Evolutionary conservation across 2,329 filamentous ascomycete genomes (phyloP).

Genomic region (Pseudophaeomoniella oleicola): DNA sequence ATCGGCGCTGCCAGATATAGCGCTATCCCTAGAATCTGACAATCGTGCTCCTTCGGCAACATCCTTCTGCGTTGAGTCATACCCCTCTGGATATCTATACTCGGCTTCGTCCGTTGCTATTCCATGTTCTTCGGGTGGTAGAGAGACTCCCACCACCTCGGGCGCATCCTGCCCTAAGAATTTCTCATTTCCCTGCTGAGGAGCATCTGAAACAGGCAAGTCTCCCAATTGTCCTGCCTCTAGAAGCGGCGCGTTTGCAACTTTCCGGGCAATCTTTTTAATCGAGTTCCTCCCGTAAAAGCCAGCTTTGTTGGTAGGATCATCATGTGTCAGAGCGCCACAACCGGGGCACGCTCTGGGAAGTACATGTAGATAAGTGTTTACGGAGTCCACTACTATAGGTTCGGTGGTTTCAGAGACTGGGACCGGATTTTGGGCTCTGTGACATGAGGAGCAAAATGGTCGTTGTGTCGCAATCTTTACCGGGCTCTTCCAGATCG

Average conservation of each 20-base stretch:
- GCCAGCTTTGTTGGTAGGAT: conserved; percentile 39
- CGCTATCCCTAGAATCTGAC: too few relatives aligned
- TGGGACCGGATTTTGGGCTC: too few relatives aligned
- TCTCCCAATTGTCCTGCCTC: conserved; percentile 9
- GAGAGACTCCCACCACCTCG: background rate
- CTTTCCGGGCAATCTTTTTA: conserved; percentile 17
- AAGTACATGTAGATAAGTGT: conserved; percentile 17
- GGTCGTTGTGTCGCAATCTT: too few relatives aligned
- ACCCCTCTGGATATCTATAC: background rate
- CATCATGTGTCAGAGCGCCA: conserved; percentile 44
- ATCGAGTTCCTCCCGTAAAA: conserved; percentile 41
- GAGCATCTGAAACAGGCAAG: conserved; percentile 10
- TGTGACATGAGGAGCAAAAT: too few relatives aligned
- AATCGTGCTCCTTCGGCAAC: background rate
- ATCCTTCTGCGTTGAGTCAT: background rate
- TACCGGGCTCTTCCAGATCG: too few relatives aligned
- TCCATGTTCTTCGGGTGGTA: background rate
- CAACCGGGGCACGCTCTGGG: conserved; percentile 47
- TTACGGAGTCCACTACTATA: too few relatives aligned
- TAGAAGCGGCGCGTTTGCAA: conserved; percentile 3
- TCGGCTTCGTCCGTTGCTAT: background rate
- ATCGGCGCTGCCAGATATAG: background rate
- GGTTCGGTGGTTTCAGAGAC: too few relatives aligned
- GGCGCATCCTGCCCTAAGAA: background rate
- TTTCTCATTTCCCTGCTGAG: conserved; percentile 3